These are phyloP conservation scores for Flaveria robusta DNA, from an alignment of 129 eudicot species.

Conservation along the genomic window DNA sequence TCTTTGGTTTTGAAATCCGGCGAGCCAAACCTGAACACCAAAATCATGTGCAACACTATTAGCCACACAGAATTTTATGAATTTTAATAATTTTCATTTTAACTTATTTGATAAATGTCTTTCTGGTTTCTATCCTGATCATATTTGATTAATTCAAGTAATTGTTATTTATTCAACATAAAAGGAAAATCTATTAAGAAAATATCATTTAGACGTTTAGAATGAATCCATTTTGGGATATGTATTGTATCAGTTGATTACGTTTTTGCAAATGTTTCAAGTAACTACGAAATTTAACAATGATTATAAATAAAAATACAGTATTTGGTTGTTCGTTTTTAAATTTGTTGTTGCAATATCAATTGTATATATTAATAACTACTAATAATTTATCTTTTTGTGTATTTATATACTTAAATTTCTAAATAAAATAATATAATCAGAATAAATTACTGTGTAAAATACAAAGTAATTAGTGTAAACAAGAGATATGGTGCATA, in stretches of 20 bases:
- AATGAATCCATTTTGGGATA: background rate
- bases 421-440: background rate
- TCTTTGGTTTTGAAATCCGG: too few species aligned
- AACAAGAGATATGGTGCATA: background rate
- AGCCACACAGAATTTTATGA: too few species aligned
- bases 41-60: too few species aligned
- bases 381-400: too few species aligned
- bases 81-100: too few species aligned
- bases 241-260: too few species aligned
- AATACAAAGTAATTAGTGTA: background rate
- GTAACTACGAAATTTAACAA: background rate
- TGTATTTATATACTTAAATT: too few species aligned
- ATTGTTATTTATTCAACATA: too few species aligned
- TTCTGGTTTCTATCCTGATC: too few species aligned
- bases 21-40: too few species aligned
- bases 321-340: background rate
- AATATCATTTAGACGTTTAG: background rate
- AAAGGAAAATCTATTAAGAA: background rate
- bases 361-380: background rate
- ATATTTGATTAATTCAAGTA: background rate
- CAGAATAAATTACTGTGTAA: background rate
- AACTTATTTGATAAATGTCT: too few species aligned
- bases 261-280: background rate
- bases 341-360: background rate
- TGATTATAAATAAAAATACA: background rate